Evolutionary conservation across 2,329 filamentous ascomycete genomes (phyloP).

Genomic region (Talaromyces sp.): DNA sequence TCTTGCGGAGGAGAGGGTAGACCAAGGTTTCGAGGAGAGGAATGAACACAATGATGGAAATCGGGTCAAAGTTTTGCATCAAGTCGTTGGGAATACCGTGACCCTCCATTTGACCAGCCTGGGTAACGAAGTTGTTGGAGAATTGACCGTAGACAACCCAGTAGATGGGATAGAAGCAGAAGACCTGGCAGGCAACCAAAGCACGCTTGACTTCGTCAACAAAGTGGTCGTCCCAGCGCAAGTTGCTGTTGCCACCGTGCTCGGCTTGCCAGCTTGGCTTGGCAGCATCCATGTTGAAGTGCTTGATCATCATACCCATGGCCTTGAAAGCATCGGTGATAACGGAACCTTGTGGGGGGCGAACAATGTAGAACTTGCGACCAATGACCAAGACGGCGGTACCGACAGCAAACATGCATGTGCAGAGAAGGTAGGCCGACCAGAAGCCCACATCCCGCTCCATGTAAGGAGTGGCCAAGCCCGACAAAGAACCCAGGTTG

Average conservation of each 20-base stretch:
- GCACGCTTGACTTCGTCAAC: conserved; percentile 69
- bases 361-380: conserved; percentile 46
- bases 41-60: conserved; percentile 72
- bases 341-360: conserved; percentile 59
- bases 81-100: conserved; percentile 74
- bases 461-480: conserved; percentile 65
- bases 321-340: conserved; percentile 65
- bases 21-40: conserved; percentile 66
- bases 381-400: conserved; percentile 53
- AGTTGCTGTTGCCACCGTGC: conserved; percentile 41
- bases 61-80: conserved; percentile 71
- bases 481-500: conserved; percentile 67
- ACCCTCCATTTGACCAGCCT: conserved; percentile 60
- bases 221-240: conserved; percentile 67
- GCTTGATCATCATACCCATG: conserved; percentile 53
- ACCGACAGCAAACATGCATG: conserved; percentile 62
- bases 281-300: conserved; percentile 57
- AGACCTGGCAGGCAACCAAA: conserved; percentile 66
- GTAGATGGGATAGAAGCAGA: conserved; percentile 55
- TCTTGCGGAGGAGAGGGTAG: conserved; percentile 65
- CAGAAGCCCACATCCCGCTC: conserved; percentile 66
- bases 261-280: conserved; percentile 64
- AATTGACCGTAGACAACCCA: conserved; percentile 60
- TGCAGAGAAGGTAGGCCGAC: conserved; percentile 60
- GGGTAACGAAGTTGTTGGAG: conserved; percentile 41